These are phyloP conservation scores for Ehretia macrophylla DNA, from an alignment of 257 asterid genomes.

Conservation along the genomic window DNA sequence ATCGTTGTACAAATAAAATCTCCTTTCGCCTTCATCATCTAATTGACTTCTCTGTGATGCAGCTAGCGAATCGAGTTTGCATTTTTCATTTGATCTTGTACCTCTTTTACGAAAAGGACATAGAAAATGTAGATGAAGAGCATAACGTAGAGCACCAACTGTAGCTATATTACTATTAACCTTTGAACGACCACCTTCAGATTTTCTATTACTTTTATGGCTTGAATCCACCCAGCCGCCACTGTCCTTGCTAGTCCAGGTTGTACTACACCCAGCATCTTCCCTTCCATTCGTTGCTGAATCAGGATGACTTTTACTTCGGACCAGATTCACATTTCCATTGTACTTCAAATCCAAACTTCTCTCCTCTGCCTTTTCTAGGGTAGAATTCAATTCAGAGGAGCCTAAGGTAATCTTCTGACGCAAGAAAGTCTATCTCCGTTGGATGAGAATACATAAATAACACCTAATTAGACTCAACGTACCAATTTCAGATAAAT, in stretches of 20 bases:
- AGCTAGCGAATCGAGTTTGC: slow-evolving; percentile 24
- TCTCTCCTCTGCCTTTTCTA: slow-evolving; percentile 36
- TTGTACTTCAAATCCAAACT: slow-evolving; percentile 18
- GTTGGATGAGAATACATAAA: slow-evolving; percentile 5
- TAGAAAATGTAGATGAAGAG: slow-evolving; percentile 65
- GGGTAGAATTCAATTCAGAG: slow-evolving; percentile 26
- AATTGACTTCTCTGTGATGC: slow-evolving; percentile 13
- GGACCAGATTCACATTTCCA: slow-evolving; percentile 15
- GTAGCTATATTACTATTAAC: slow-evolving; percentile 30
- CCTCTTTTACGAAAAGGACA: slow-evolving; percentile 41
- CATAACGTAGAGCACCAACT: slow-evolving; percentile 64
- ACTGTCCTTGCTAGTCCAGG: slow-evolving; percentile 19
- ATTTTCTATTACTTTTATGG: slow-evolving; percentile 25
- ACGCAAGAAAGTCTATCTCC: slow-evolving; percentile 66
- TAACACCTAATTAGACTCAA: not conserved
- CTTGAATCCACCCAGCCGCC: slow-evolving; percentile 18
- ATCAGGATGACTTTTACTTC: slow-evolving; percentile 14
- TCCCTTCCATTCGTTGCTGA: slow-evolving; percentile 16
- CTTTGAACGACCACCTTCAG: slow-evolving; percentile 28
- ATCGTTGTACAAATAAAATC: slow-evolving; percentile 63
- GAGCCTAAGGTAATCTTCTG: slow-evolving; percentile 64
- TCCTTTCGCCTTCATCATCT: slow-evolving; percentile 26
- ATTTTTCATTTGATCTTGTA: slow-evolving; percentile 14
- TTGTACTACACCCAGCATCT: slow-evolving; percentile 15
- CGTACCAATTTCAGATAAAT: too few species aligned